phyloP scores from a whole-genome alignment of 176 grass and related monocot genomes.

The Chrysopogon serrulatus region DNA sequence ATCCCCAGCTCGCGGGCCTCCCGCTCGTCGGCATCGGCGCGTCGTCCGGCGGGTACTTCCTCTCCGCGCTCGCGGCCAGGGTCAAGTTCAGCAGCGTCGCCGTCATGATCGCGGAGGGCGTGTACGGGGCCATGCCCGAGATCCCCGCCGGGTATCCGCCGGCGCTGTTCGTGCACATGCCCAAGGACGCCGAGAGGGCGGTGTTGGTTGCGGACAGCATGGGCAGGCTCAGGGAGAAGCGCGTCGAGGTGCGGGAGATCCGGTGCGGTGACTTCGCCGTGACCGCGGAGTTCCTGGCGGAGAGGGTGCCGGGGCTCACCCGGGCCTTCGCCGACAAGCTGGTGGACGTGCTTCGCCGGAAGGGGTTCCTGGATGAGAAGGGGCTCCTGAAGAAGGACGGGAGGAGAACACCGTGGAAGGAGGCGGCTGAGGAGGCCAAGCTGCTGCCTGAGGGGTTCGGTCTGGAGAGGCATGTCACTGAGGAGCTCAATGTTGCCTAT shows the following conservation, averaged over 20 bases:
- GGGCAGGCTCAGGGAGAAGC: slow-evolving; percentile 38
- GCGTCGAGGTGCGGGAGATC: slow-evolving; percentile 59
- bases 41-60: slow-evolving; percentile 77
- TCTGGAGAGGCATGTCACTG: slow-evolving; percentile 69
- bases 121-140: slow-evolving; percentile 36
- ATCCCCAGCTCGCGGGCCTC: slow-evolving; percentile 49
- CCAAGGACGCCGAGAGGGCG: slow-evolving; percentile 50
- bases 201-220: slow-evolving; percentile 35
- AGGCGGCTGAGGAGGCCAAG: slow-evolving; percentile 49
- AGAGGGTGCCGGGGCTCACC: slow-evolving; percentile 54
- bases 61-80: slow-evolving; percentile 69
- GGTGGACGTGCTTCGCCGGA: slow-evolving; percentile 48
- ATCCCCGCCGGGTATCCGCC: slow-evolving; percentile 63
- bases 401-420: slow-evolving; percentile 58
- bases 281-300: slow-evolving; percentile 33
- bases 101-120: slow-evolving; percentile 82
- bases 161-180: slow-evolving; percentile 93
- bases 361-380: slow-evolving; percentile 72
- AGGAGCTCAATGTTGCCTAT: slow-evolving; percentile 92
- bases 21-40: slow-evolving; percentile 68
- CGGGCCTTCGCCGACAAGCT: slow-evolving; percentile 38
- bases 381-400: slow-evolving; percentile 71
- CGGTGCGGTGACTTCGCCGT: slow-evolving; percentile 55
- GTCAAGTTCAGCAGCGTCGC: slow-evolving; percentile 67
- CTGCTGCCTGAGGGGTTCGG: slow-evolving; percentile 57